These are phyloP conservation scores for Pichia deserticola DNA, from an alignment of 805 yeast genomes.

Conservation along the genomic window DNA sequence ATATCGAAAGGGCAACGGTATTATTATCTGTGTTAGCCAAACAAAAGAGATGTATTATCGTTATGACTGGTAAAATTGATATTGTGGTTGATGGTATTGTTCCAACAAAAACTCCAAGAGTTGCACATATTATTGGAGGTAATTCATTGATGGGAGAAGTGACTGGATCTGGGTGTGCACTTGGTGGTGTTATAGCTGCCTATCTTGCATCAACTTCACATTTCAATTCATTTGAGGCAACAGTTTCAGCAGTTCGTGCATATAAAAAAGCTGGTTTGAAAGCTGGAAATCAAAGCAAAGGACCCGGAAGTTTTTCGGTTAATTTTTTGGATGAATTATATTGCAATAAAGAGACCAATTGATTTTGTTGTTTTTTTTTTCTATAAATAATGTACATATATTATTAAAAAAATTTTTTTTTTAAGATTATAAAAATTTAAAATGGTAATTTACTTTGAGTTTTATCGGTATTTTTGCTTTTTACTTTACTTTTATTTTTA, in stretches of 20 bases:
- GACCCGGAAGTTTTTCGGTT: conserved; percentile 50
- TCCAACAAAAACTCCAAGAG: conserved; percentile 11
- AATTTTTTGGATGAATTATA: conserved; percentile 39
- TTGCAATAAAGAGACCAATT: neutral
- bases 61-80: conserved; percentile 60
- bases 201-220: conserved; percentile 40
- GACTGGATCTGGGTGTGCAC: conserved; percentile 80
- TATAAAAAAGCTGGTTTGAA: conserved; percentile 56
- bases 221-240: conserved; percentile 35
- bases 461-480: neutral
- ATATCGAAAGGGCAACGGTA: conserved; percentile 23
- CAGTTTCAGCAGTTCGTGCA: conserved; percentile 44
- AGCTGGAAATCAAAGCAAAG: conserved; percentile 37
- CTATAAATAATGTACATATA: too few species aligned
- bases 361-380: too few species aligned
- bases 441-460: conserved; percentile 10
- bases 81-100: conserved; percentile 40
- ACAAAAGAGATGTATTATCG: conserved; percentile 52
- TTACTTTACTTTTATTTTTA: neutral
- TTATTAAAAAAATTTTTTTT: too few species aligned
- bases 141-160: conserved; percentile 53
- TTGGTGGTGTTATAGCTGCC: conserved; percentile 66
- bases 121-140: conserved; percentile 44
- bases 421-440: too few species aligned
- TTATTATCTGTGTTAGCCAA: conserved; percentile 45